Evolutionary conservation across 2,329 filamentous ascomycete species (phyloP), one percentile per base, ranked within the genome.

Genomic region (Fusarium ambrosium): DNA sequence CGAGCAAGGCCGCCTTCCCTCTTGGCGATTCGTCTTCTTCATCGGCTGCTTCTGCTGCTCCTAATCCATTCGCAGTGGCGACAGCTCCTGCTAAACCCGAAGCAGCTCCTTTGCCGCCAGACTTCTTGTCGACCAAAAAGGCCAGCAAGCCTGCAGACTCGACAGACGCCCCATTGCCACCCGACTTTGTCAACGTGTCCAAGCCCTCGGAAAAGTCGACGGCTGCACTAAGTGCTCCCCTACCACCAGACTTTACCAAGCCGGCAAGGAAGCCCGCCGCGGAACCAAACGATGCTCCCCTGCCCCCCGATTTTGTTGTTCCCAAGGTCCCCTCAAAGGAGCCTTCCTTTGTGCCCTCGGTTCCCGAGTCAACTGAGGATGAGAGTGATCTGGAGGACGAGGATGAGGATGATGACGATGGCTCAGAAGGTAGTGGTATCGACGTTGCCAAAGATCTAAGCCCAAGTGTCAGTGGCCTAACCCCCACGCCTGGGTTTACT

Each of bases 381-480:
- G 84, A 86, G 6, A 85, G 84, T 8, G 84, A 84, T 34, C 36
- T 71, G 18, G 72, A 83, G 3, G 85, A 82, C 6, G 85, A 66
- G 5, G 68, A 69, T 81, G 84, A 85, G 22, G 87, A 87, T 14
- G 87, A 86, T 4, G 87, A 88, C 34, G 84, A 85, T 41, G 86
- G 79, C 8, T 87, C 85, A 0, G 89, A 90, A 77, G 91, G 90
- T 16, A 92, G 91, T 70, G 91, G 90, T 27, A 86, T 92, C 59
- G 91, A 92, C 79, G 88, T 92, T 55, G 87, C 87, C n/a, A 90
- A 92, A 77, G 90, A 92, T 60, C 81, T 92, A 14, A 92, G 89
- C 75, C 89, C 89, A 22, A 85, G 82, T 8, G 85, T 86, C 16
- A 83, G 83, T 62, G 84, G 83, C 41, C 76, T 83, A 18, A 84